Conservation (phyloP, 306 rosid genomes). For the Crotalaria pallida region DNA sequence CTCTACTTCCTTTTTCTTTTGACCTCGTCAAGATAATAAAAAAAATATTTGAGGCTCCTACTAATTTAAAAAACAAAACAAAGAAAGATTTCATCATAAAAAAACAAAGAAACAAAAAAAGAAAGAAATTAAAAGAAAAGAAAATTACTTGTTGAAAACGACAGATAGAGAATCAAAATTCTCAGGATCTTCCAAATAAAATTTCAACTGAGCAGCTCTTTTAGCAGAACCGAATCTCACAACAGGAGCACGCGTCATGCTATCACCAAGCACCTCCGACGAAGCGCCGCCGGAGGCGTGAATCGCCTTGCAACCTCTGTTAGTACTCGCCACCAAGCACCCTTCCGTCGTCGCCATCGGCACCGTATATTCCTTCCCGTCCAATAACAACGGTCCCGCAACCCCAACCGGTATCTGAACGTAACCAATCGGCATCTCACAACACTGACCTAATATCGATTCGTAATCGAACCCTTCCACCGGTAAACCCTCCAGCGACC, state of each 20-base stretch:
- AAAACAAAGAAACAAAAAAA: not conserved
- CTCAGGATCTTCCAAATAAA: slow-evolving; percentile 57
- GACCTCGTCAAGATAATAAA: not conserved
- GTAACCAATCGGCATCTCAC: slow-evolving; percentile 88
- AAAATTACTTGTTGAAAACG: slow-evolving; percentile 60
- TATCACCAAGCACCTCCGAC: slow-evolving; percentile 56
- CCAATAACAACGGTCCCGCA: slow-evolving; percentile 73
- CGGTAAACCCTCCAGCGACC: slow-evolving; percentile 55
- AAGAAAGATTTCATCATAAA: not conserved
- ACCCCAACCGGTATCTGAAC: slow-evolving; percentile 87
- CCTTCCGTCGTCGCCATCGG: slow-evolving; percentile 99
- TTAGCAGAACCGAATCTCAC: slow-evolving; percentile 61
- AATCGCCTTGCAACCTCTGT: slow-evolving; percentile 89
- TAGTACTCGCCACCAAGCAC: slow-evolving; percentile 75
- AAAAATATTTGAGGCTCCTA: not conserved
- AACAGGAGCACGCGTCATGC: slow-evolving; percentile 89
- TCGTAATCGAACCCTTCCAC: slow-evolving; percentile 70
- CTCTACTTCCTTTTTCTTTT: not conserved
- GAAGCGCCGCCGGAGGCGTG: slow-evolving; percentile 72
- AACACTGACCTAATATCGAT: slow-evolving; percentile 84
- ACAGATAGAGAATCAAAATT: slow-evolving; percentile 56
- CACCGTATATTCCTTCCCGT: slow-evolving; percentile 61
- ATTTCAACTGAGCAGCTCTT: slow-evolving; percentile 72
- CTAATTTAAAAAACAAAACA: not conserved
- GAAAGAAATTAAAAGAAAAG: no score